Conservation (phyloP, 371 early-diverging fungal species). For the Syncephalastrum sp. region DNA sequence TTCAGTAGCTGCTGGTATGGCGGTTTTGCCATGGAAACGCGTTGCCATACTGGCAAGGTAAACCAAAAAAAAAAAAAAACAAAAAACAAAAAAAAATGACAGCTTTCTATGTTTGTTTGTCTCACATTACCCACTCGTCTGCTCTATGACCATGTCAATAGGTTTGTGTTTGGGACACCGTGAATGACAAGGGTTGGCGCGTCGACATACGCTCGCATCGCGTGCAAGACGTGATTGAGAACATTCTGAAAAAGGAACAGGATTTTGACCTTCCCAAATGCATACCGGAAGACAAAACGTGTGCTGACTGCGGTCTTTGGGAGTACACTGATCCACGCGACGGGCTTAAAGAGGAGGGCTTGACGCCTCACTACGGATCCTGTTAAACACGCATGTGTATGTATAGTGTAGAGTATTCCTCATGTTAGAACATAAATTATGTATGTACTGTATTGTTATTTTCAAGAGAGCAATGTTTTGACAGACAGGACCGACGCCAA, state of each 20-base stretch:
- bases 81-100: neutral
- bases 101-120: neutral
- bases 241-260: constrained; percentile 61
- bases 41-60: constrained; percentile 52
- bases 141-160: constrained; percentile 6
- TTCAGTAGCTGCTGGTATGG: constrained; percentile 80
- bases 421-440: too few relatives aligned
- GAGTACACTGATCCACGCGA: constrained; percentile 51
- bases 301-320: constrained; percentile 80
- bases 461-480: too few relatives aligned
- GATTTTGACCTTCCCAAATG: constrained; percentile 43
- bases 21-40: constrained; percentile 89
- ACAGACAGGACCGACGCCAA: too few relatives aligned
- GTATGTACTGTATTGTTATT: too few relatives aligned
- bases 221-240: constrained; percentile 76
- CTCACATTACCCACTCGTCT: constrained; percentile 7
- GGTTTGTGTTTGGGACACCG: constrained; percentile 70
- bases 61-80: neutral
- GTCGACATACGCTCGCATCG: constrained; percentile 78
- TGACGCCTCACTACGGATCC: too few relatives aligned
- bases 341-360: neutral
- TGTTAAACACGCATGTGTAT: too few relatives aligned
- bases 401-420: too few relatives aligned
- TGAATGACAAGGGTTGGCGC: constrained; percentile 66
- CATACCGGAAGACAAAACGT: constrained; percentile 56